Evolutionary conservation across 352 stramenopile genomes (phyloP).

Genomic region (Nothophytophthora sp.): DNA sequence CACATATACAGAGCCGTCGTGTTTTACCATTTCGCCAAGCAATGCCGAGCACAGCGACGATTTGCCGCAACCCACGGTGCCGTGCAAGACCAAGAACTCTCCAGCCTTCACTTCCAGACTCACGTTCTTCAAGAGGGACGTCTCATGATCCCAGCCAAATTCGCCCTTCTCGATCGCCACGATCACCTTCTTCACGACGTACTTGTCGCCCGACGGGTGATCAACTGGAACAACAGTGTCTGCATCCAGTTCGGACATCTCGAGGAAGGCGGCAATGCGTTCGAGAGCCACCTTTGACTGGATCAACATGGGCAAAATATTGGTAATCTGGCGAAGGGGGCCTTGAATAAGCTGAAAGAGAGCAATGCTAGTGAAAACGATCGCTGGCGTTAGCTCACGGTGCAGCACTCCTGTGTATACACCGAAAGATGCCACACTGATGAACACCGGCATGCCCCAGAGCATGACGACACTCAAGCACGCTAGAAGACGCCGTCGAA

Average conservation of each 20-base stretch:
- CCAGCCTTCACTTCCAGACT: slow-evolving; percentile 71
- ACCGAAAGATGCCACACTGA: slow-evolving; percentile 47
- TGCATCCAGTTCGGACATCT: slow-evolving; percentile 41
- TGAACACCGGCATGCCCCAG: slow-evolving; percentile 53
- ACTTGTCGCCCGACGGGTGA: slow-evolving; percentile 14
- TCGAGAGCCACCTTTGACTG: slow-evolving; percentile 83
- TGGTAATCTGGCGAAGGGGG: slow-evolving; percentile 48
- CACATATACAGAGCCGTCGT: slow-evolving; percentile 37
- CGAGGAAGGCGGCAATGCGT: slow-evolving; percentile 73
- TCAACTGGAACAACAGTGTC: slow-evolving; percentile 21
- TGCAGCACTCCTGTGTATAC: slow-evolving; percentile 52
- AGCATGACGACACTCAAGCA: slow-evolving; percentile 40
- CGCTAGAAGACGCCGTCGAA: slow-evolving; percentile 21
- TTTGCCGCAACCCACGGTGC: slow-evolving; percentile 92
- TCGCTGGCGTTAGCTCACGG: slow-evolving; percentile 82
- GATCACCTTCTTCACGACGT: slow-evolving; percentile 22
- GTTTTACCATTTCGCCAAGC: slow-evolving; percentile 88
- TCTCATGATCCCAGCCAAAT: slow-evolving; percentile 39
- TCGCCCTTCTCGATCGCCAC: slow-evolving; percentile 31
- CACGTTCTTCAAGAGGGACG: slow-evolving; percentile 51
- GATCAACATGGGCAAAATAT: slow-evolving; percentile 66
- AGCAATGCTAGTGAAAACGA: slow-evolving; percentile 65
- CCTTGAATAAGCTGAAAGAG: slow-evolving; percentile 81
- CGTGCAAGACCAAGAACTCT: slow-evolving; percentile 90
- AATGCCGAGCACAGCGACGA: slow-evolving; percentile 56